A percentile compares a stretch with the other conserved stretches of the same genome.
Conservation (phyloP, 2,329 filamentous ascomycete genomes). For the Exophiala phaeomuriformis region DNA sequence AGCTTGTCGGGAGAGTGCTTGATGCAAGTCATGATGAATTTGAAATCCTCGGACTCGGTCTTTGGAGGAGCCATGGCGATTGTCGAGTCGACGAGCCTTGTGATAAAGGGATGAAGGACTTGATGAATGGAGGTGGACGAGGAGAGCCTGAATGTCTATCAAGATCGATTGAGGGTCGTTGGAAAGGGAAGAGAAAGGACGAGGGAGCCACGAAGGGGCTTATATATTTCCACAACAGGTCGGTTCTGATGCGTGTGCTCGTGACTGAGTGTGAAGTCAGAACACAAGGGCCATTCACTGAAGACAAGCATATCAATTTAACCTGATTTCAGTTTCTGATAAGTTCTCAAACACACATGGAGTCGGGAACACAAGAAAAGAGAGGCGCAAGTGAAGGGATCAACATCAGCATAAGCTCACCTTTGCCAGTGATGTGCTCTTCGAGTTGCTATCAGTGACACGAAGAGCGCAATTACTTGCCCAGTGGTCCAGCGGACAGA, state of each 20-base stretch:
- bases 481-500: too few species aligned
- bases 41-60: conserved; percentile 13
- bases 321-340: too few species aligned
- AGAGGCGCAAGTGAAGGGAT: too few species aligned
- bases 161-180: background rate
- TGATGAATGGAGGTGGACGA: background rate
- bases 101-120: background rate
- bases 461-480: too few species aligned
- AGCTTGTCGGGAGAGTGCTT: conserved; percentile 10
- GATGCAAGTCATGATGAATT: conserved; percentile 23
- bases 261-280: background rate
- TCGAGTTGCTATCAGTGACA: too few species aligned
- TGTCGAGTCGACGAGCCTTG: background rate
- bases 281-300: too few species aligned
- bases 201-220: background rate
- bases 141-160: background rate
- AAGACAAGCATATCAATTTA: too few species aligned
- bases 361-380: too few species aligned
- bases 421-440: too few species aligned
- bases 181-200: background rate
- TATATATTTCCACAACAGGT: background rate
- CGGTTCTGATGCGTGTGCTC: background rate
- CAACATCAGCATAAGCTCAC: too few species aligned
- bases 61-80: conserved; percentile 8
- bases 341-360: too few species aligned